phyloP scores from a whole-genome alignment of 1,284 basidiomycete genomes.

The Pulchroboletus neoregius region DNA sequence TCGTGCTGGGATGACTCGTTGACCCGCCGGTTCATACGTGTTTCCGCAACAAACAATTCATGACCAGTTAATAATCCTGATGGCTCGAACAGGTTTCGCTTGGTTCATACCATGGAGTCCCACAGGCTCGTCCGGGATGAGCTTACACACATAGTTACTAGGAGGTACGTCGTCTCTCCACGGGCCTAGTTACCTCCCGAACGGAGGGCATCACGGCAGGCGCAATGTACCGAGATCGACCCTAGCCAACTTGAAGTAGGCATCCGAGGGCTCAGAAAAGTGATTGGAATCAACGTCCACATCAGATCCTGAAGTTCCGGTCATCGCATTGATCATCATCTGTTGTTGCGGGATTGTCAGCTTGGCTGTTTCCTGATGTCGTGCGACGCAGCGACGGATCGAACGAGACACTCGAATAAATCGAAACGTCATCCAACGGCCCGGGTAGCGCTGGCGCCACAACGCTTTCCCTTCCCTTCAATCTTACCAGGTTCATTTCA shows the following conservation, averaged over 20 bases:
- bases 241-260: neutral
- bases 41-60: slow-evolving; percentile 2
- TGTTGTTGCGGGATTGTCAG: neutral
- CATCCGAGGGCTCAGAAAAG: neutral
- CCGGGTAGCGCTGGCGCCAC: slow-evolving; percentile 1
- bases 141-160: neutral
- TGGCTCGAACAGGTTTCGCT: neutral
- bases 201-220: neutral
- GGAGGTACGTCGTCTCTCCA: slow-evolving; percentile 2
- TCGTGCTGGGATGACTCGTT: neutral
- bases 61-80: neutral
- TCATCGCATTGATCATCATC: neutral
- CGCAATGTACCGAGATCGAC: neutral
- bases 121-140: neutral
- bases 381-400: neutral
- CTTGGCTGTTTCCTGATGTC: neutral
- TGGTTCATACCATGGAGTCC: neutral
- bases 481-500: slow-evolving; percentile 3
- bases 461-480: neutral
- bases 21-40: neutral
- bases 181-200: neutral
- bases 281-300: neutral
- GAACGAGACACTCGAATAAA: neutral
- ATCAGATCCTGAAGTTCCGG: neutral
- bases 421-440: neutral